Evolutionary conservation across 192 early-diverging fungal genomes (phyloP).

Genomic region (Backusella psychrophila): DNA sequence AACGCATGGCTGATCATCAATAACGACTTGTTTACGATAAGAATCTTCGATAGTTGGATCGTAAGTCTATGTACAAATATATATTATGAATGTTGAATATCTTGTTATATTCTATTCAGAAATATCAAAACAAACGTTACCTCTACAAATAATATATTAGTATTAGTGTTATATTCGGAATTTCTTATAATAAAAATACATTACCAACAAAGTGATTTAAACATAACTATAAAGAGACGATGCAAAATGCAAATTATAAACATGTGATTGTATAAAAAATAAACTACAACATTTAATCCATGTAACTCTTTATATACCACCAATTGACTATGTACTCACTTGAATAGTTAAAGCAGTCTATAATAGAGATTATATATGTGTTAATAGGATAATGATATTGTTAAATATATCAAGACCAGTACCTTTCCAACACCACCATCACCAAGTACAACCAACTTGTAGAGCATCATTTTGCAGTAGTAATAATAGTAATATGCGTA

Average conservation of each 20-base stretch:
- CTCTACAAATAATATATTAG: neutral
- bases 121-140: neutral
- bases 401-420: neutral
- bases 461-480: constrained; percentile 75
- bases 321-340: constrained; percentile 12
- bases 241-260: neutral
- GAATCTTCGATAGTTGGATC: constrained; percentile 99
- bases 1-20: constrained; percentile 95
- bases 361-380: neutral
- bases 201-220: constrained; percentile 45
- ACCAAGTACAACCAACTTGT: constrained; percentile 92
- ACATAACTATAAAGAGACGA: constrained; percentile 28
- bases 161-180: neutral
- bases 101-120: neutral
- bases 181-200: neutral
- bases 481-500: neutral
- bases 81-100: constrained; percentile 1
- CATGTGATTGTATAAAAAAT: neutral
- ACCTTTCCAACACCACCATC: constrained; percentile 78
- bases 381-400: neutral
- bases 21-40: constrained; percentile 95
- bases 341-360: constrained; percentile 42
- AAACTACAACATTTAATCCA: neutral
- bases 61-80: constrained; percentile 62
- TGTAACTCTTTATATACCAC: neutral